Percentiles rank a stretch among this genome's conserved stretches.
Evolutionary conservation across 73 alveolate species (phyloP).

Genomic region (Symbiodinium pilosum): DNA sequence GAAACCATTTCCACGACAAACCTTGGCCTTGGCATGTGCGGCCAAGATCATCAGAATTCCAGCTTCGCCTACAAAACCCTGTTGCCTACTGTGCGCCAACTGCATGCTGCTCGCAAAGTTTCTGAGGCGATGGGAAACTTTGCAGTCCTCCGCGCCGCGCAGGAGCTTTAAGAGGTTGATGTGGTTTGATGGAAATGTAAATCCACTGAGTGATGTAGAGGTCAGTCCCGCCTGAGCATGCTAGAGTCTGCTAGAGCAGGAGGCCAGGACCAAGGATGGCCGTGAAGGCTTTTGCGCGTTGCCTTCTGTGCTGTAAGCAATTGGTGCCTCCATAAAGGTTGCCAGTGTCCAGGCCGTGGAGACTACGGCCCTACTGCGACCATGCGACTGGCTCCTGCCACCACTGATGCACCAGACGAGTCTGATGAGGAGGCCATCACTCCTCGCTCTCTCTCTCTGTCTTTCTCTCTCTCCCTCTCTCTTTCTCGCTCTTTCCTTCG

Average conservation of each 20-base stretch:
- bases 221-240: too few relatives aligned
- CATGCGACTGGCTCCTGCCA: neutral
- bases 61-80: neutral
- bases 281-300: neutral
- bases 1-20: too few relatives aligned
- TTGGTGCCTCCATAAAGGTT: neutral
- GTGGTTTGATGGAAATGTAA: too few relatives aligned
- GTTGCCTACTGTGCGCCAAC: neutral
- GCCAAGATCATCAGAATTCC: neutral
- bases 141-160: slow-evolving; percentile 56
- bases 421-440: slow-evolving; percentile 5
- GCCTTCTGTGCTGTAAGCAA: too few relatives aligned
- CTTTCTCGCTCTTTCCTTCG: neutral
- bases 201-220: too few relatives aligned
- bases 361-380: neutral
- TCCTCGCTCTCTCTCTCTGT: neutral
- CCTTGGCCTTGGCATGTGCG: too few relatives aligned
- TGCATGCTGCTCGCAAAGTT: too few relatives aligned
- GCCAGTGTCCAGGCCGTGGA: neutral
- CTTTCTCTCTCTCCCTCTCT: neutral
- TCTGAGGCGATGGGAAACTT: slow-evolving; percentile 76
- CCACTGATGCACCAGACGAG: neutral
- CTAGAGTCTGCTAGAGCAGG: too few relatives aligned
- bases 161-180: too few relatives aligned
- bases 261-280: neutral